These are phyloP conservation scores for Chytriomyces sp. DNA, from an alignment of 192 early-diverging fungal species.

Conservation along the genomic window DNA sequence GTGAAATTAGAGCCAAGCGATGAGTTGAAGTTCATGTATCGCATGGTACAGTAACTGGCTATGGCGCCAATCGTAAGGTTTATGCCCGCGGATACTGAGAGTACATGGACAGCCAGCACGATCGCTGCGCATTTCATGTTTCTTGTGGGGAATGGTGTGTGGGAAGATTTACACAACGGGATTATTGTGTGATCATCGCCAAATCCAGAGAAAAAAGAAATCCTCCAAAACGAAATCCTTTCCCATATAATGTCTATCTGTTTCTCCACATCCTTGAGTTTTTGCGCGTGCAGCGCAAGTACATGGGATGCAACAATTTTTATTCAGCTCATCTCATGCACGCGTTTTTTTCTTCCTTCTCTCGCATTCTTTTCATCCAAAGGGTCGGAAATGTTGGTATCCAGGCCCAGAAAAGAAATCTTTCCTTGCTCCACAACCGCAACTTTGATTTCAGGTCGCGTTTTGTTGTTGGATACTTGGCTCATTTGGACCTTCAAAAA, in stretches of 20 bases:
- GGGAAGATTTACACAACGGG: too few relatives aligned
- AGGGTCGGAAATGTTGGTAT: not conserved
- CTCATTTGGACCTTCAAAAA: not conserved
- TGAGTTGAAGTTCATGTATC: slow-evolving; percentile 2
- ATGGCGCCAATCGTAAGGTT: slow-evolving; percentile 8
- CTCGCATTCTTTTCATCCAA: not conserved
- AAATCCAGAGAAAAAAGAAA: not conserved
- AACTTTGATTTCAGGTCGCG: not conserved
- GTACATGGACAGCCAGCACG: too few relatives aligned
- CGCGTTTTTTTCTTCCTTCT: not conserved
- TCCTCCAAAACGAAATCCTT: not conserved
- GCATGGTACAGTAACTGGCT: slow-evolving; percentile 6
- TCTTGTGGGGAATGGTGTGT: too few relatives aligned
- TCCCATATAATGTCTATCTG: not conserved
- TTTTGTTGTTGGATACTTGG: not conserved
- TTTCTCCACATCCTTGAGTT: not conserved
- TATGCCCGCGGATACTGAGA: not conserved
- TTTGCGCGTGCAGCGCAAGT: too few relatives aligned
- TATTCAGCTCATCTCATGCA: not conserved
- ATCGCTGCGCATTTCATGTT: too few relatives aligned
- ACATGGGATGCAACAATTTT: too few relatives aligned
- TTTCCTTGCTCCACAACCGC: slow-evolving; percentile 7
- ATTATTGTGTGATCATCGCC: not conserved
- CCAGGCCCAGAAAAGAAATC: slow-evolving; percentile 4
- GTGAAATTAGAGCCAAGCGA: slow-evolving; percentile 13